phyloP scores from a whole-genome alignment of 1,139 yeast genomes.

The Saccharomycopsis crataegensis region DNA sequence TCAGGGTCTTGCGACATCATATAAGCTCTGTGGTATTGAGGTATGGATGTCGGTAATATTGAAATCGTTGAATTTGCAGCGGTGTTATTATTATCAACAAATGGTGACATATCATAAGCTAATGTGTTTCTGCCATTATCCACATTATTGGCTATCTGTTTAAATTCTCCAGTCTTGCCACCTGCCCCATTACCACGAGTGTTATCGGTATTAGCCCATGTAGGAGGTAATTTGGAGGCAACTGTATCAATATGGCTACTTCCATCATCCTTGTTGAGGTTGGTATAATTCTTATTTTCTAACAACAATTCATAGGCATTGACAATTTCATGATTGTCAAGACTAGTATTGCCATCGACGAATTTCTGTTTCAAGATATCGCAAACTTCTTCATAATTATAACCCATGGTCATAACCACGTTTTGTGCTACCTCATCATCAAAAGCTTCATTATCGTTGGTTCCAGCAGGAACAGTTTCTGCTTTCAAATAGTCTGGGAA shows the following conservation, averaged over 20 bases:
- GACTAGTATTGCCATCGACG: conserved; percentile 33
- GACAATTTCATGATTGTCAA: conserved; percentile 65
- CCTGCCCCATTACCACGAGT: not conserved
- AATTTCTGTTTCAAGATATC: conserved; percentile 57
- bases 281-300: conserved; percentile 69
- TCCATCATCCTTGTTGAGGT: conserved; percentile 29
- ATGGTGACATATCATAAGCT: conserved; percentile 19
- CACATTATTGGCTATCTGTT: not conserved
- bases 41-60: conserved; percentile 85
- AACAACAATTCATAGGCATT: conserved; percentile 87
- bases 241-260: conserved; percentile 46
- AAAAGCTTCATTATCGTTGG: conserved; percentile 33
- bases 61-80: conserved; percentile 54
- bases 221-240: conserved; percentile 29
- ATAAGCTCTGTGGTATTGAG: conserved; percentile 89
- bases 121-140: conserved; percentile 5
- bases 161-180: not conserved
- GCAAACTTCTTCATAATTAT: conserved; percentile 77
- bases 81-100: conserved; percentile 9
- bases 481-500: conserved; percentile 80
- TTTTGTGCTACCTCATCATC: conserved; percentile 80
- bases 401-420: conserved; percentile 85
- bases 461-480: conserved; percentile 36
- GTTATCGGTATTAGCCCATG: conserved; percentile 18
- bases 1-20: conserved; percentile 60